phyloP scores from a whole-genome alignment of 495 filamentous ascomycete species.

The Pseudevernia furfuracea region DNA sequence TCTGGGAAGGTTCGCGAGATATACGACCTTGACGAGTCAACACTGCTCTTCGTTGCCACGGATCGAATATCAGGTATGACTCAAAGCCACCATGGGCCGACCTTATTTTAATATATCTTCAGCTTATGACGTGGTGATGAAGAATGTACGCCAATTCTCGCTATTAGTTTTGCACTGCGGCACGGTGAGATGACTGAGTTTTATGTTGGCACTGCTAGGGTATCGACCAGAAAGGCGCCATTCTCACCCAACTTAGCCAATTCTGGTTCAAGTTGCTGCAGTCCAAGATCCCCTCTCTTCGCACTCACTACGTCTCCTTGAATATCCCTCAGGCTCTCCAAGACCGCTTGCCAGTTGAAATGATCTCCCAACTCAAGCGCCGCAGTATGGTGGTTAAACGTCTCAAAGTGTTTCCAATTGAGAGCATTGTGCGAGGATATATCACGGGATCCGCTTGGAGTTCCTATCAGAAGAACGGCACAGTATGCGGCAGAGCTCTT shows the following conservation, averaged over 20 bases:
- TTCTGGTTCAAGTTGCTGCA: constrained; percentile 79
- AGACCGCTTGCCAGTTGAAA: constrained; percentile 39
- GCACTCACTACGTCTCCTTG: constrained; percentile 70
- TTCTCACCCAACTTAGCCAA: constrained; percentile 75
- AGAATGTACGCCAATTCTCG: constrained; percentile 49
- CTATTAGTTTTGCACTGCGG: constrained; percentile 7
- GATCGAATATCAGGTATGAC: constrained; percentile 67
- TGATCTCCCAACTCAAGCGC: constrained; percentile 26
- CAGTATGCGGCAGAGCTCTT: constrained; percentile 71
- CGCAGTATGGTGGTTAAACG: constrained; percentile 22
- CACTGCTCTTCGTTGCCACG: constrained; percentile 79
- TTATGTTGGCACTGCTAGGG: constrained; percentile 9
- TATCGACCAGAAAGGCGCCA: constrained; percentile 63
- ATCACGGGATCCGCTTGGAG: constrained; percentile 89
- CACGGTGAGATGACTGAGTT: constrained; percentile 11
- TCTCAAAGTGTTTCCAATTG: constrained; percentile 61
- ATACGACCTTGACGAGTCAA: constrained; percentile 64
- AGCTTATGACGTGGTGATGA: constrained; percentile 87
- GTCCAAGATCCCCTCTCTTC: constrained; percentile 55
- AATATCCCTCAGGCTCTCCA: constrained; percentile 51
- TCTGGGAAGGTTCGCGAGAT: constrained; percentile 78
- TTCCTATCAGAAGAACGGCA: constrained; percentile 66
- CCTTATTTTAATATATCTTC: neutral
- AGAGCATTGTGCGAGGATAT: constrained; percentile 88
- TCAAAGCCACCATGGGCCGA: neutral